Evolutionary conservation across 352 stramenopile species (phyloP).

Genomic region (Phytophthora pluvialis): DNA sequence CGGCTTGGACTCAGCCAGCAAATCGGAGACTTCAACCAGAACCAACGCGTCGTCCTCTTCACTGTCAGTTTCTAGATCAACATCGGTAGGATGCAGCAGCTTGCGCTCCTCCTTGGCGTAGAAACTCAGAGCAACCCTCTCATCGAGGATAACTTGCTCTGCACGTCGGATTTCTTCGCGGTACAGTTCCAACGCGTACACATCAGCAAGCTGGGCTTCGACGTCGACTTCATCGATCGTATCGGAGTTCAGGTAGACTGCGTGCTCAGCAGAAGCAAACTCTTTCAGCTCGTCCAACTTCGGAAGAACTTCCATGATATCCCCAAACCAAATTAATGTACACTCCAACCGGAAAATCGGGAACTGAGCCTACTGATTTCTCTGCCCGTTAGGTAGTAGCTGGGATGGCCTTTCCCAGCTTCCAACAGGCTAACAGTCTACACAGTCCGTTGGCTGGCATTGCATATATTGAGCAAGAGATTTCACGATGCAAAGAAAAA

Average conservation of each 20-base stretch:
- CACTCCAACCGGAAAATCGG: conserved; percentile 4
- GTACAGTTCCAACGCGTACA: conserved; percentile 48
- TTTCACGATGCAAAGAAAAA: no score
- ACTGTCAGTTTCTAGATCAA: conserved; percentile 13
- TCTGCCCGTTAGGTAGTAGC: no score
- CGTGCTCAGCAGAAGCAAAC: conserved; percentile 18
- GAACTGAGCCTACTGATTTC: background rate
- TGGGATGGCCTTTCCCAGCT: no score
- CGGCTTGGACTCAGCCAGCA: conserved; percentile 41
- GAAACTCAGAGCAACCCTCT: conserved; percentile 53
- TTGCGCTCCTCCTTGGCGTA: conserved; percentile 46
- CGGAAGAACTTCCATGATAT: conserved; percentile 32
- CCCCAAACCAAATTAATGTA: background rate
- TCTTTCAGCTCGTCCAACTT: conserved; percentile 20
- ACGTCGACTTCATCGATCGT: conserved; percentile 31
- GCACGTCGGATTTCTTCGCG: conserved; percentile 43
- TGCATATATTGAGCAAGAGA: no score
- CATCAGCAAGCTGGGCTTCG: conserved; percentile 28
- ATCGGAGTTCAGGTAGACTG: conserved; percentile 17
- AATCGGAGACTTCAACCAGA: conserved; percentile 10
- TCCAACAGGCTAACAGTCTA: no score
- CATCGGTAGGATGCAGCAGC: conserved; percentile 31
- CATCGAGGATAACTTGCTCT: conserved; percentile 46
- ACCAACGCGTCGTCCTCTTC: conserved; percentile 28
- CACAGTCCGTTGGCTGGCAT: no score